Evolutionary conservation across 352 stramenopile genomes (phyloP).

Genomic region (Phytophthora tentaculata): DNA sequence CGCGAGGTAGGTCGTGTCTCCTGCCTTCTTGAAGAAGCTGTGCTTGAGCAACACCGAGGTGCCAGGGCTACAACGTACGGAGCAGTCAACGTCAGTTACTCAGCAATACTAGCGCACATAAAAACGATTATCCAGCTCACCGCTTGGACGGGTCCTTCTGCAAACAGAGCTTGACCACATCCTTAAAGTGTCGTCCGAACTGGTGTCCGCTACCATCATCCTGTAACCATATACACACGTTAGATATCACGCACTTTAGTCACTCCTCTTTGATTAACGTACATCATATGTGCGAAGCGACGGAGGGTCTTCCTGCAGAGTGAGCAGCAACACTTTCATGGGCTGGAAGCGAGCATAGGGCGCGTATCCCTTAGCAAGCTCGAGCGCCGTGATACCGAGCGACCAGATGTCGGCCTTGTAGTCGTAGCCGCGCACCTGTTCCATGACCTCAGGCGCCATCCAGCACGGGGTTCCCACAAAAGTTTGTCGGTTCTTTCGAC

Average conservation of each 20-base stretch:
- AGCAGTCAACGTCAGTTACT: conserved; percentile 15
- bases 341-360: conserved; percentile 98
- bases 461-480: conserved; percentile 99
- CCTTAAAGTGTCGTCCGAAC: conserved; percentile 88
- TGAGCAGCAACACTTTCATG: conserved; percentile 98
- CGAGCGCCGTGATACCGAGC: conserved; percentile 98
- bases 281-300: conserved; percentile 91
- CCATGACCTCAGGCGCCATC: conserved; percentile 96
- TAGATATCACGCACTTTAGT: background rate
- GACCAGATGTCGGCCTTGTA: conserved; percentile 99
- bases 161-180: conserved; percentile 90
- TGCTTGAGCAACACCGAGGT: conserved; percentile 88
- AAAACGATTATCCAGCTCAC: conserved; percentile 28
- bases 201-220: conserved; percentile 85
- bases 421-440: conserved; percentile 91
- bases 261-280: conserved; percentile 16
- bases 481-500: conserved; percentile 95
- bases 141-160: conserved; percentile 89
- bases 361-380: conserved; percentile 98
- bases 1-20: conserved; percentile 70
- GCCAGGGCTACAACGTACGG: conserved; percentile 53
- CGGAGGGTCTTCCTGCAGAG: conserved; percentile 96
- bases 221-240: conserved; percentile 32
- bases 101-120: background rate
- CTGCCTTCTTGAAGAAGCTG: conserved; percentile 91